Evolutionary conservation across 2,329 filamentous ascomycete genomes (phyloP).

Genomic region (Colletotrichum costaricense): DNA sequence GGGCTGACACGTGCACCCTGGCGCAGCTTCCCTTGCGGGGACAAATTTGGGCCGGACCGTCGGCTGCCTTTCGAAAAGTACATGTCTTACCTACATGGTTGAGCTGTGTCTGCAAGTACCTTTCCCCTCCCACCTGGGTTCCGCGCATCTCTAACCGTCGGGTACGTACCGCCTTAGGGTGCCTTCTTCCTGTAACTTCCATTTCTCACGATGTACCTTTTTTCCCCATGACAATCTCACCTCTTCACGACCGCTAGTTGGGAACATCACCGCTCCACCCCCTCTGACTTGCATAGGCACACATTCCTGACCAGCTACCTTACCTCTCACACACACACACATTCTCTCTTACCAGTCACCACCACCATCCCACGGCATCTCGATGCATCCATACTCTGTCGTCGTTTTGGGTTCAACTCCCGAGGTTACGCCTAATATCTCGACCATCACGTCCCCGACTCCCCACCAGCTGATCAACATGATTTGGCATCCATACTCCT

Average conservation of each 20-base stretch:
- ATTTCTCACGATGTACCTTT: background rate
- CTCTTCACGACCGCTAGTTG: background rate
- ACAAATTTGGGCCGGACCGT: conserved; percentile 6
- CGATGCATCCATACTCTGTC: background rate
- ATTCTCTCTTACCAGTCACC: background rate
- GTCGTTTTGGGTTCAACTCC: background rate
- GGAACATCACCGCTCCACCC: background rate
- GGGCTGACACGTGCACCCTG: conserved; percentile 37
- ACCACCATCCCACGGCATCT: background rate
- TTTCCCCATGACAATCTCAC: background rate
- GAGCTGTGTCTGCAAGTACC: background rate
- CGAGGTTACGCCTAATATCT: background rate
- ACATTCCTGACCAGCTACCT: background rate
- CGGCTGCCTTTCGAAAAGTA: background rate
- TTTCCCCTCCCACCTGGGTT: too few relatives aligned
- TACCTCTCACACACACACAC: background rate
- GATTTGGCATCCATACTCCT: background rate
- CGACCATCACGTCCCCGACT: background rate
- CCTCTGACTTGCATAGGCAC: conserved; percentile 5
- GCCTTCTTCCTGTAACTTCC: background rate
- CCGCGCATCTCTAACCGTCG: background rate
- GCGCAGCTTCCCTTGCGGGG: conserved; percentile 24
- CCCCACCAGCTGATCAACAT: background rate
- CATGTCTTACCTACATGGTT: background rate
- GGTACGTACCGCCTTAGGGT: background rate